A percentile compares a stretch with the other conserved stretches of the same genome.
These are phyloP conservation scores for Rhodomyrtus psidioides DNA, from an alignment of 441 rosid genomes.

Conservation along the genomic window DNA sequence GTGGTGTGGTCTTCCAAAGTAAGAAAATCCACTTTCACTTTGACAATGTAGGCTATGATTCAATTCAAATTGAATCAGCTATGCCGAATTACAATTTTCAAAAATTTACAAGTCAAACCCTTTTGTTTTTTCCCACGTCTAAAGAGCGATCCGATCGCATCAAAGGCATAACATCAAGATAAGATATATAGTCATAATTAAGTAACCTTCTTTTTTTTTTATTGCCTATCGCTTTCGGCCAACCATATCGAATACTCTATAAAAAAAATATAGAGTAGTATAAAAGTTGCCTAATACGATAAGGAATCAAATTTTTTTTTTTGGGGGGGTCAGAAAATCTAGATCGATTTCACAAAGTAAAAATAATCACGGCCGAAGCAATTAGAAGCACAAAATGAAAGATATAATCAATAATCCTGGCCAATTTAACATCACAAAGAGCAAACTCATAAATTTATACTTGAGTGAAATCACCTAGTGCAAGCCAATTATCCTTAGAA, in stretches of 20 bases:
- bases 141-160: not conserved
- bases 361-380: too few relatives aligned
- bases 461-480: too few relatives aligned
- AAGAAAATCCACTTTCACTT: not conserved
- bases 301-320: too few relatives aligned
- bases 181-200: not conserved
- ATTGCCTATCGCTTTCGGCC: not conserved
- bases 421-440: too few relatives aligned
- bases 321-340: too few relatives aligned
- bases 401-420: too few relatives aligned
- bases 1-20: not conserved
- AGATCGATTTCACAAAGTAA: too few relatives aligned
- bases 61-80: not conserved
- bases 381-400: too few relatives aligned
- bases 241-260: not conserved
- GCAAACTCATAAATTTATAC: too few relatives aligned
- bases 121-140: not conserved
- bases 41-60: not conserved
- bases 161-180: not conserved
- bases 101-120: not conserved
- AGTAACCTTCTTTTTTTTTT: not conserved
- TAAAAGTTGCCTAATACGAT: too few relatives aligned
- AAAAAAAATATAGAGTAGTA: not conserved
- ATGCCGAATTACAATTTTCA: not conserved
- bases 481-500: too few relatives aligned